These are phyloP conservation scores for Haplosporangium gracile DNA, from an alignment of 192 early-diverging fungal species.

Conservation along the genomic window DNA sequence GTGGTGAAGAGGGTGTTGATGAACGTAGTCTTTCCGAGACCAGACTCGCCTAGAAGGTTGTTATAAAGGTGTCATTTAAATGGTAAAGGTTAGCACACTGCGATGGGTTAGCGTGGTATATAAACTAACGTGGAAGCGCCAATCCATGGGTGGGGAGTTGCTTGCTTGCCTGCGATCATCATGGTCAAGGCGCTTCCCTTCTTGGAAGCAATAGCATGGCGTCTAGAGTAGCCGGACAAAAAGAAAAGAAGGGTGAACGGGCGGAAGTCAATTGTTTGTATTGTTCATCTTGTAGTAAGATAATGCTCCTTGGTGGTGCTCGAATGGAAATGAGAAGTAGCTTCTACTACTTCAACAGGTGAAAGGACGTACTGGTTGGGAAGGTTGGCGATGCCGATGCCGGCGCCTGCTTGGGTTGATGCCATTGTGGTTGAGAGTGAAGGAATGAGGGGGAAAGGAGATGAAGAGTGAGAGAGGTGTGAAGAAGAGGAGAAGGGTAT, in stretches of 20 bases:
- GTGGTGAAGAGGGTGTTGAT: slow-evolving; percentile 99
- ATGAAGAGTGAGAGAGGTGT: not conserved
- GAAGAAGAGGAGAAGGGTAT: slow-evolving; percentile 7
- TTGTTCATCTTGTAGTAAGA: not conserved
- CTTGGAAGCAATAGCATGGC: slow-evolving; percentile 7
- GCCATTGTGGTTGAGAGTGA: slow-evolving; percentile 44
- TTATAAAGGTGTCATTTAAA: not conserved
- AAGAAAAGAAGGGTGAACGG: not conserved
- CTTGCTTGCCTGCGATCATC: slow-evolving; percentile 1
- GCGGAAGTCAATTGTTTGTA: not conserved
- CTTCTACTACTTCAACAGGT: slow-evolving; percentile 91
- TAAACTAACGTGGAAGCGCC: not conserved
- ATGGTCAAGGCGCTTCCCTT: slow-evolving; percentile 3
- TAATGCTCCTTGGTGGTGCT: not conserved
- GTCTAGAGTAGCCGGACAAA: not conserved
- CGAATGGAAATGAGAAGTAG: not conserved
- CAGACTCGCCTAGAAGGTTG: slow-evolving; percentile 88
- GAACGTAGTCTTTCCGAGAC: slow-evolving; percentile 98
- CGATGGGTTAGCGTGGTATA: not conserved
- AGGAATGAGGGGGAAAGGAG: not conserved
- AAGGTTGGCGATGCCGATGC: slow-evolving; percentile 97
- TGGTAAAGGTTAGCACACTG: not conserved
- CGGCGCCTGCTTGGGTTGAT: slow-evolving; percentile 60
- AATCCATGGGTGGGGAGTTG: not conserved
- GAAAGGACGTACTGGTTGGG: slow-evolving; percentile 86